Conservation (phyloP, 1,284 basidiomycete genomes). For the Mycena citricolor region DNA sequence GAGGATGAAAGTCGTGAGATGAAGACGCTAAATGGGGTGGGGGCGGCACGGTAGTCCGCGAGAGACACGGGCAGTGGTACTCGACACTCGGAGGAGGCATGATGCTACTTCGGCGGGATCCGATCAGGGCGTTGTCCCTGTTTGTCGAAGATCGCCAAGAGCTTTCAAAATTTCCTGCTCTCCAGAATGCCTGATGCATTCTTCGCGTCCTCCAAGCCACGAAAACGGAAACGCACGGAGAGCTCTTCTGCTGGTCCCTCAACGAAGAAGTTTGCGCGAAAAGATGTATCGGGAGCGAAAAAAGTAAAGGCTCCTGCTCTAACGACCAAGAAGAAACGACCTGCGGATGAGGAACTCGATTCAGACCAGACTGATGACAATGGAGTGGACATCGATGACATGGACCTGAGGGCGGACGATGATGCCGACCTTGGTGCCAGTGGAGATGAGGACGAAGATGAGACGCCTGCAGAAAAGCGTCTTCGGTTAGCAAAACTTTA, state of each 20-base stretch:
- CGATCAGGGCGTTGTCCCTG: too few species aligned
- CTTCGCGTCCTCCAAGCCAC: slow-evolving; percentile 66
- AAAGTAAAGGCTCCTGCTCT: slow-evolving; percentile 14
- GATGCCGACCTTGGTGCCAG: slow-evolving; percentile 60
- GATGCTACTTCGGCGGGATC: slow-evolving; percentile 35
- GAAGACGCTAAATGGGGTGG: slow-evolving; percentile 75
- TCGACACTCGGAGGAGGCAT: slow-evolving; percentile 54
- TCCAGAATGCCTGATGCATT: slow-evolving; percentile 76
- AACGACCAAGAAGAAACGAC: slow-evolving; percentile 30
- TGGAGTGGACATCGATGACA: slow-evolving; percentile 68
- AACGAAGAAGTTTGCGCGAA: slow-evolving; percentile 30
- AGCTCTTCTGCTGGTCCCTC: slow-evolving; percentile 28
- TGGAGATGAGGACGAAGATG: slow-evolving; percentile 79
- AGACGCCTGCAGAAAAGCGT: slow-evolving; percentile 94
- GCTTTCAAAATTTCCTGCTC: background rate
- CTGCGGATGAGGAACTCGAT: slow-evolving; percentile 69
- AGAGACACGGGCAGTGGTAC: slow-evolving; percentile 75
- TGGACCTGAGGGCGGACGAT: slow-evolving; percentile 64
- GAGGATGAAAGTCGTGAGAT: slow-evolving; percentile 74
- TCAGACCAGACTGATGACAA: slow-evolving; percentile 64
- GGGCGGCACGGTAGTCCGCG: slow-evolving; percentile 61
- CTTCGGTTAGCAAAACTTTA: slow-evolving; percentile 90
- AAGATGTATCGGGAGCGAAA: slow-evolving; percentile 24
- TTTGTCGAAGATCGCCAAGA: too few species aligned
- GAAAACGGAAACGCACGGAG: slow-evolving; percentile 64